These are phyloP conservation scores for Amphicarpaea edgeworthii DNA, from an alignment of 306 rosid genomes.

Conservation along the genomic window DNA sequence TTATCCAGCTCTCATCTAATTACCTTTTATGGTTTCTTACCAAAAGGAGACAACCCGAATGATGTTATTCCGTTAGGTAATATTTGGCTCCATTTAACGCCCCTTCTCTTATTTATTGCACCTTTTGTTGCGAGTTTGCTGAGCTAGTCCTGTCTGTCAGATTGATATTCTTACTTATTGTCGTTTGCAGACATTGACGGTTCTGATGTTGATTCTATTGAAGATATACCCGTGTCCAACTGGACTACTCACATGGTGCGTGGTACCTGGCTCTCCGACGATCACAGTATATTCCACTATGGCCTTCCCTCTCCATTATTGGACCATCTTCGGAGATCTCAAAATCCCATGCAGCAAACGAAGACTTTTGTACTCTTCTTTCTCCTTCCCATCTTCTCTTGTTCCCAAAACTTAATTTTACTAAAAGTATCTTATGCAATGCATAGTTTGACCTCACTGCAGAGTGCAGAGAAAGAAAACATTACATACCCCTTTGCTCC, in stretches of 20 bases:
- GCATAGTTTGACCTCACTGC: constrained; percentile 33
- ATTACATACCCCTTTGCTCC: not conserved
- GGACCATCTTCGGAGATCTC: constrained; percentile 70
- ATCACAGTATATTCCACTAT: constrained; percentile 61
- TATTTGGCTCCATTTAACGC: constrained; percentile 20
- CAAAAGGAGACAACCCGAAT: constrained; percentile 80
- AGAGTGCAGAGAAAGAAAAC: constrained; percentile 21
- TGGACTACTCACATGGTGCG: constrained; percentile 77
- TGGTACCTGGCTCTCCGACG: constrained; percentile 81
- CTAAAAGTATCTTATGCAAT: constrained; percentile 9
- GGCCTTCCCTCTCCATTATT: constrained; percentile 78
- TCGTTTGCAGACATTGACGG: constrained; percentile 62
- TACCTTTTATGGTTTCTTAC: constrained; percentile 84
- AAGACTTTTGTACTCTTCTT: constrained; percentile 61
- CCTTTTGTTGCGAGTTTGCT: constrained; percentile 39
- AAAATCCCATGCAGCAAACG: constrained; percentile 48
- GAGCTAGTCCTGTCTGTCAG: constrained; percentile 43
- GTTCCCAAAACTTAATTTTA: not conserved
- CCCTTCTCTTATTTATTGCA: constrained; percentile 42
- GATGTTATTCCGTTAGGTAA: constrained; percentile 85
- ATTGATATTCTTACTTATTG: constrained; percentile 38
- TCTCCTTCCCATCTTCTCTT: constrained; percentile 18
- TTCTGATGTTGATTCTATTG: constrained; percentile 48
- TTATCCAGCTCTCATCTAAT: constrained; percentile 77
- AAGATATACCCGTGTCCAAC: constrained; percentile 47